Base-by-base conservation (phyloP, 2,329 filamentous ascomycete species). In the Paradendryphiella salina region DNA sequence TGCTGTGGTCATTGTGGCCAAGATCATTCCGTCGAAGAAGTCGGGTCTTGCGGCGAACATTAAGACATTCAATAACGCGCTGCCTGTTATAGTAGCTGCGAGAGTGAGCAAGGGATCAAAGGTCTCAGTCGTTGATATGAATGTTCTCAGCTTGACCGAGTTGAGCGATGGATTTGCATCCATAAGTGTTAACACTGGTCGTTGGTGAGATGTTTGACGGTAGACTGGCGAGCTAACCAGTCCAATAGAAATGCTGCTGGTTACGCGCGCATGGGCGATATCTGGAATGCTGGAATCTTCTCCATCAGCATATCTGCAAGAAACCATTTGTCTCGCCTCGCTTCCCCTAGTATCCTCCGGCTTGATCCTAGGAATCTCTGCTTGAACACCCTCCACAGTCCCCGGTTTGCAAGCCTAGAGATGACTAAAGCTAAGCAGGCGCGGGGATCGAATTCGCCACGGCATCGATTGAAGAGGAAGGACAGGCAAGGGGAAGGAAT, bases 1-100 rank as follows among this genome's bases (percentile, higher is more conserved):
- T 33, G 65, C 72, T 1, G 66, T 64, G 3, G 56, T 76, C 1
- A 45, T 77, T 5, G 72, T 77, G 18, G 73, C 73, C 0, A 64
- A 71, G 53, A 67, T 76, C 17, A 71, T 73, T 17, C 51, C 54
- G 3, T 38, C 56, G 2, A 50, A 52, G 32, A 60, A 64, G 39
- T 36, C 46, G 1, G 50, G 38, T 8, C 49, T 51, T 14, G 43
- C 57, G 29, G 39, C 37, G 6, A 61, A 54, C n/a, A 60, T 65
- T n/a, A 45, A 59, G 20, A 57, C 49, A 0, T 72, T 56, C 40
- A 72, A 72, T 50, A 54, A 50, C 31, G 60, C 55, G 8, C 37
- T 73, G 18, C 56, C 59, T 1, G 61, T 41, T 6, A 53, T 71
- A 4, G 65, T 69, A 6, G 47, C 54, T 26, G 23, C 59, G 33